A percentile compares a stretch with the other conserved stretches of the same genome.
Evolutionary conservation across 306 rosid genomes (phyloP).

Genomic region (Boehmeria nivea): DNA sequence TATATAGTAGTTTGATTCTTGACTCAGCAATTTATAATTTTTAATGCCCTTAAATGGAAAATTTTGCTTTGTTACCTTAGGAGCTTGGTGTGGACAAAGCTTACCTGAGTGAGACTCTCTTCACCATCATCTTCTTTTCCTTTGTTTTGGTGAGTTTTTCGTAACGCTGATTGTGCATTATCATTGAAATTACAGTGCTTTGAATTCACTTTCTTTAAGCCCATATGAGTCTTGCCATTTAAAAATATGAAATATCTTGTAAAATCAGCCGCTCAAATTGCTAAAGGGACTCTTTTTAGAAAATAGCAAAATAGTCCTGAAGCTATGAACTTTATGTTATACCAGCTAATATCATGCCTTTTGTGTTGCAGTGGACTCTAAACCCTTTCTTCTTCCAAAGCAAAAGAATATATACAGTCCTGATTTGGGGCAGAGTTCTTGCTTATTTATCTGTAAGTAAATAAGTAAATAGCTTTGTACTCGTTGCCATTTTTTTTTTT

Average conservation of each 20-base stretch:
- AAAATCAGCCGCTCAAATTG: no score
- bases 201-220: no score
- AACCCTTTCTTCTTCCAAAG: constrained; percentile 45
- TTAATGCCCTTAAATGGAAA: not conserved
- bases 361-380: constrained; percentile 51
- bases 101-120: constrained; percentile 70
- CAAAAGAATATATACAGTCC: constrained; percentile 46
- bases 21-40: not conserved
- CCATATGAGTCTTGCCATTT: no score
- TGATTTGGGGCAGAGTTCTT: constrained; percentile 52
- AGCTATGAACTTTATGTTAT: not conserved
- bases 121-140: constrained; percentile 53
- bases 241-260: no score
- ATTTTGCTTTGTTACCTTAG: constrained; percentile 26
- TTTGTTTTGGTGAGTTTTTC: constrained; percentile 56
- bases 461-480: not conserved
- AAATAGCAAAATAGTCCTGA: no score
- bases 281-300: no score
- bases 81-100: constrained; percentile 74
- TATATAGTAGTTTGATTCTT: not conserved
- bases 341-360: constrained; percentile 2
- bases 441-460: constrained; percentile 45
- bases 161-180: no score
- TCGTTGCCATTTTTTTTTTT: no score
- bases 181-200: no score